phyloP scores from a whole-genome alignment of 2,329 filamentous ascomycete genomes.

The Cytospora mali region DNA sequence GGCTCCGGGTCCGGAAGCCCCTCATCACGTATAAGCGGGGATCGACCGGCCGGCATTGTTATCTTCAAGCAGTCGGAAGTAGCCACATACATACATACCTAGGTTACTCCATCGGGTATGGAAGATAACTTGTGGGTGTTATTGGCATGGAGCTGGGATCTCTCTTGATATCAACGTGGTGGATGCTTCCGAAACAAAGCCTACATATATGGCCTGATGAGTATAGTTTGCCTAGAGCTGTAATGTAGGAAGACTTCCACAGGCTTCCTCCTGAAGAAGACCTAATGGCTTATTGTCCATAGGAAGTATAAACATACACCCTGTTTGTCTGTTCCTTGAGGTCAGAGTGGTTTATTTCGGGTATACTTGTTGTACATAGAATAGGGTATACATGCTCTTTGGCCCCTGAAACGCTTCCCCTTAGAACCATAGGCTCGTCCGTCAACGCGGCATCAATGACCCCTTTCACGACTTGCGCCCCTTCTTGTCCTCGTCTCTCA shows the following conservation, averaged over 20 bases:
- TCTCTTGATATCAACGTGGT: background rate
- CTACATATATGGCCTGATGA: background rate
- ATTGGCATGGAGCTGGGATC: too few relatives aligned
- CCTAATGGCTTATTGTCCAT: too few relatives aligned
- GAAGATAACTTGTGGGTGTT: background rate
- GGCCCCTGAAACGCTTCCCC: background rate
- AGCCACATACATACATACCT: background rate
- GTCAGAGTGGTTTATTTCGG: background rate
- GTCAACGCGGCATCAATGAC: background rate
- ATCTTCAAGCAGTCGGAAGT: background rate
- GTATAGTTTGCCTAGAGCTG: too few relatives aligned
- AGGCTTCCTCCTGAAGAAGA: too few relatives aligned
- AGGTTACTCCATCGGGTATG: background rate
- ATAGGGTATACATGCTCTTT: background rate
- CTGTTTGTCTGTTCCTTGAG: background rate
- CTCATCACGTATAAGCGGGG: background rate
- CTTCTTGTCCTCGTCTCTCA: slow-evolving; percentile 24
- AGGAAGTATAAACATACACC: background rate
- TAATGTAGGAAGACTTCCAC: too few relatives aligned
- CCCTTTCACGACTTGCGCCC: slow-evolving; percentile 13
- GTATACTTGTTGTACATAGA: background rate
- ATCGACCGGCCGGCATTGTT: background rate
- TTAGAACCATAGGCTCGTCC: background rate
- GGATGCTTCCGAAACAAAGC: background rate
- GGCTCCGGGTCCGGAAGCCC: background rate